phyloP scores from a whole-genome alignment of 768 basidiomycete species.

The Agaricus subrufescens region DNA sequence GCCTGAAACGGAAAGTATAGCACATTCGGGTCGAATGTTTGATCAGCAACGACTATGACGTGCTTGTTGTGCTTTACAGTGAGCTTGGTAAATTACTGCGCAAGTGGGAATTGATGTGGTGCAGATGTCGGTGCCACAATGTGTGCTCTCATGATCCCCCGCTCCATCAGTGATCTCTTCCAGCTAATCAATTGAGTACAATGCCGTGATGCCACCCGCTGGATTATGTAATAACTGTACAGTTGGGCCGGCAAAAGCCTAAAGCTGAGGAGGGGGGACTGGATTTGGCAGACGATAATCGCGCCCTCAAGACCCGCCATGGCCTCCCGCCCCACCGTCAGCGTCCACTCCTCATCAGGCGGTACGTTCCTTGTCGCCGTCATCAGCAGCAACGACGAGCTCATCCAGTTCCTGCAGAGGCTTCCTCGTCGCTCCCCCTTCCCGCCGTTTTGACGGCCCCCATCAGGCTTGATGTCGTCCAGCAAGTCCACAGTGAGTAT shows the following conservation, averaged over 20 bases:
- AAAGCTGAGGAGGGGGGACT: slow-evolving; percentile 17
- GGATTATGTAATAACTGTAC: slow-evolving; percentile 22
- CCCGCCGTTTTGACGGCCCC: slow-evolving; percentile 97
- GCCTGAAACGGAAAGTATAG: no score
- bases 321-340: slow-evolving; percentile 92
- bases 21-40: no score
- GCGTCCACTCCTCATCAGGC: slow-evolving; percentile 72
- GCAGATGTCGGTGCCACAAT: no score
- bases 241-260: slow-evolving; percentile 40
- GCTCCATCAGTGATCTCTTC: no score
- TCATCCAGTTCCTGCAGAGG: slow-evolving; percentile 44
- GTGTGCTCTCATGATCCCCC: no score
- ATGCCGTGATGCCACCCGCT: slow-evolving; percentile 4
- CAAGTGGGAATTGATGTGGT: no score
- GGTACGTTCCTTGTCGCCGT: slow-evolving; percentile 39
- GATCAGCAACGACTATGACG: no score
- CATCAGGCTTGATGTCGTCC: slow-evolving; percentile 97
- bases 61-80: no score
- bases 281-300: slow-evolving; percentile 24
- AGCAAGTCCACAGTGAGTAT: slow-evolving; percentile 95
- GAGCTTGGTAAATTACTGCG: no score
- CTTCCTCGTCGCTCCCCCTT: slow-evolving; percentile 84
- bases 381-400: not conserved
- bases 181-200: not conserved
- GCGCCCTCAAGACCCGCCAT: slow-evolving; percentile 53